These are phyloP conservation scores for Globomyces pollinis-pini DNA, from an alignment of 192 early-diverging fungal species.

Conservation along the genomic window DNA sequence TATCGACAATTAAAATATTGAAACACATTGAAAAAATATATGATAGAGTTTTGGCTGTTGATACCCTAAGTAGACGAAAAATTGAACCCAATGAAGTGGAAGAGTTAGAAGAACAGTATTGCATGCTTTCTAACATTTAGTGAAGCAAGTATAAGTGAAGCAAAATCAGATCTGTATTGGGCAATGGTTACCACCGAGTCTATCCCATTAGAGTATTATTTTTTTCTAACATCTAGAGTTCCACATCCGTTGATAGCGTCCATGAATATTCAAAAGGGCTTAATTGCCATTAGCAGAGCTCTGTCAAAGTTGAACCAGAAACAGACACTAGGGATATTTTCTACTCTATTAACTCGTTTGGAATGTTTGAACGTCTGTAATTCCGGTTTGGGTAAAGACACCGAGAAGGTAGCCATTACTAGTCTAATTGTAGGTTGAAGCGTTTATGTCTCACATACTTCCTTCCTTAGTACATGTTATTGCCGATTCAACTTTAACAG, in stretches of 20 bases:
- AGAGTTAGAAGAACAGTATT: constrained; percentile 33
- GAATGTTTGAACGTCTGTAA: constrained; percentile 48
- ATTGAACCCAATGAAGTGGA: constrained; percentile 39
- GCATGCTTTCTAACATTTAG: constrained; percentile 16
- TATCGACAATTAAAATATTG: constrained; percentile 15
- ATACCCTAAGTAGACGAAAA: constrained; percentile 70
- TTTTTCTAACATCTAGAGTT: not conserved
- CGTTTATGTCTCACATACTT: constrained; percentile 85
- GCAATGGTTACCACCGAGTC: constrained; percentile 52
- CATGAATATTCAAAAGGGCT: constrained; percentile 82
- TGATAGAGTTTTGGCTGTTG: constrained; percentile 66
- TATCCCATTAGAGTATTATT: constrained; percentile 35
- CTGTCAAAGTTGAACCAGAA: constrained; percentile 69
- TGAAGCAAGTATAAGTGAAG: constrained; percentile 19
- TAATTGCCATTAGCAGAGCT: constrained; percentile 76
- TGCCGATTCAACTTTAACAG: constrained; percentile 72
- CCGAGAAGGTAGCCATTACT: constrained; percentile 52
- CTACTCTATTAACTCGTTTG: constrained; percentile 37
- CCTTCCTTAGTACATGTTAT: constrained; percentile 76
- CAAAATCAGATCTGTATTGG: constrained; percentile 52
- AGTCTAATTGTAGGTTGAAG: no score
- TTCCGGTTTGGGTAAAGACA: constrained; percentile 24
- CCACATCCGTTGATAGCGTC: constrained; percentile 84
- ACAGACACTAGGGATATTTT: constrained; percentile 70
- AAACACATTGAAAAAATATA: constrained; percentile 71